Base-by-base conservation (phyloP, 495 filamentous ascomycete species). In the Aspergillus sclerotioniger region DNA sequence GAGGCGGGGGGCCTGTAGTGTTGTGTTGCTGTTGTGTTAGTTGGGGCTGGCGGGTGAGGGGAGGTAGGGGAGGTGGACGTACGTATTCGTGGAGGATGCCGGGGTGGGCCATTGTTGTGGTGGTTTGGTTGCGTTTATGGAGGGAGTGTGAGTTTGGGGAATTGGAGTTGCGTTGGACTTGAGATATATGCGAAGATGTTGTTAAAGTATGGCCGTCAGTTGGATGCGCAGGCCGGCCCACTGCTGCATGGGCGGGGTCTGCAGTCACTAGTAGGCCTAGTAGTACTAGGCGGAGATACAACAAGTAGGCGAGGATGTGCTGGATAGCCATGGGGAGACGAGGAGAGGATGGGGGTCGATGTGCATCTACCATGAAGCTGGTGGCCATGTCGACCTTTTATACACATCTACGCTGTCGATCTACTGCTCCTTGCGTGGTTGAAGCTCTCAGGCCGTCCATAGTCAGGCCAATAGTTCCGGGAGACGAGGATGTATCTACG, bases 1-100 rank as follows among this genome's bases (percentile, higher is more conserved):
- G 25, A 88, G 78, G 37, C 71, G 67, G n/a, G 76, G 68, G 51
- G 81, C 73, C 79, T 86, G 53, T 17, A n/a, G n/a, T n/a, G n/a
- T n/a, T n/a, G 29, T 47, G 33, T 8, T n/a, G 48, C 57, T 15
- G 35, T 52, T 64, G 56, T 63, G 57, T 21, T 47, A n/a, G 43
- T n/a, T 41, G 35, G 29, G 12, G 4, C 39, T 28, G 0, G 19
- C 29, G 12, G 46, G 15, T 12, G 17, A 16, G 15, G 3, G 54
- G 28, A 32, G 35, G 50, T 37, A 8, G 16, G 33, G 31, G 4
- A 17, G 45, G 43, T 12, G 8, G 31, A 48, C 62, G 50, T 72
- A 77, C 74, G 66, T 74, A 77, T 66, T 74, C 61, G 51, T 77
- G 74, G 0, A 77, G 66, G n/a, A 71, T 56, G 9, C 74, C 74